Conservation (phyloP, 2,329 filamentous ascomycete species). For the Aspergillus brasiliensis region DNA sequence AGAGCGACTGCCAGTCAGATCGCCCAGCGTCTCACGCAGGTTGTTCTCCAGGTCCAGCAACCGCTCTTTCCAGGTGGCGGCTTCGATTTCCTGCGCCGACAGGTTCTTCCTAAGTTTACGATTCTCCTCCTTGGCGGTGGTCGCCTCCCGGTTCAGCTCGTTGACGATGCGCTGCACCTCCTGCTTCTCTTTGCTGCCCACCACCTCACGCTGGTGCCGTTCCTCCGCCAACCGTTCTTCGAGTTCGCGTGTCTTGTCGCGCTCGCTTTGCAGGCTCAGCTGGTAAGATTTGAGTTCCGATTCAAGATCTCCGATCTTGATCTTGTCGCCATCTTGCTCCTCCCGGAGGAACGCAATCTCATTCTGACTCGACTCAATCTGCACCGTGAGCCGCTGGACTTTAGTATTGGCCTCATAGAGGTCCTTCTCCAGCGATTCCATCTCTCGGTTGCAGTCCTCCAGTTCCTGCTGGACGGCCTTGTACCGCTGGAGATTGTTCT, state of each 20-base stretch:
- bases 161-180: slow-evolving; percentile 93
- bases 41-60: slow-evolving; percentile 88
- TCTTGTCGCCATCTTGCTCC: slow-evolving; percentile 96
- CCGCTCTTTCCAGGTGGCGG: slow-evolving; percentile 86
- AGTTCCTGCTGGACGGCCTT: slow-evolving; percentile 82
- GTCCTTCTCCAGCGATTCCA: slow-evolving; percentile 81
- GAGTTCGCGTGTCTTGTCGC: slow-evolving; percentile 71
- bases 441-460: slow-evolving; percentile 79
- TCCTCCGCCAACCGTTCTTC: slow-evolving; percentile 77
- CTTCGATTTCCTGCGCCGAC: slow-evolving; percentile 82
- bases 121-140: slow-evolving; percentile 80
- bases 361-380: slow-evolving; percentile 87
- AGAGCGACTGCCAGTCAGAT: slow-evolving; percentile 81
- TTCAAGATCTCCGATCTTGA: slow-evolving; percentile 93
- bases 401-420: slow-evolving; percentile 85
- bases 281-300: slow-evolving; percentile 78
- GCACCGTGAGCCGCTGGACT: slow-evolving; percentile 81
- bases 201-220: slow-evolving; percentile 79
- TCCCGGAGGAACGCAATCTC: slow-evolving; percentile 95
- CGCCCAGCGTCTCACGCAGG: slow-evolving; percentile 81
- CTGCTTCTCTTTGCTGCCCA: slow-evolving; percentile 87
- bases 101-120: slow-evolving; percentile 80
- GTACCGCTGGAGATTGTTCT: slow-evolving; percentile 75
- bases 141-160: slow-evolving; percentile 83
- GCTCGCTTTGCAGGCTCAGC: slow-evolving; percentile 78